Evolutionary conservation across 768 basidiomycete genomes (phyloP), one percentile per base, ranked within the genome.

Genomic region (Xerocomellus amylosporus): DNA sequence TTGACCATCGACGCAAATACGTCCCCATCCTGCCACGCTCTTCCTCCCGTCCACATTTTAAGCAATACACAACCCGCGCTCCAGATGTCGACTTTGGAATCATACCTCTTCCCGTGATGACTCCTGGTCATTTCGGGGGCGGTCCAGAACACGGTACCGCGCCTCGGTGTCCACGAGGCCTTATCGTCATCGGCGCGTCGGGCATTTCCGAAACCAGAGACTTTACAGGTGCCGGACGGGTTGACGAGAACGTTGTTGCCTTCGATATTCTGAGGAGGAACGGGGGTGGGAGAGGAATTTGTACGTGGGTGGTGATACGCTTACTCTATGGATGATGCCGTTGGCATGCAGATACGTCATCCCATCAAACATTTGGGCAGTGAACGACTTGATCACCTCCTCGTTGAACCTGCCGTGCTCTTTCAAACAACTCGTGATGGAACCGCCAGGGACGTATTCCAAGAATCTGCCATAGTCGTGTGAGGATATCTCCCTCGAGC

Each of bases 101-200:
- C 93, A 69, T 98, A 98, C 0, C 90, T 90, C 61, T 86, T 85
- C 10, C 53, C 43, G 71, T 84, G 84, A 65, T 86, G 82, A 24
- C 87, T 84, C 54, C 88, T 84, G 58, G 91, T 80, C 50, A 94
- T 88, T 74, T 92, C 93, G 0, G 93, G 93, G 13, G 93, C 93
- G 90, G 96, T 96, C 93, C 94, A 97, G 69, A 94, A 96, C 33
- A 97, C 86, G 17, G 90, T 92, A n/a, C 95, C 94, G 66, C 91
- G 88, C 90, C 96, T 92, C 14, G 89, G 88, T 4, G 90, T 92
- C 60, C 82, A 84, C 47, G 88, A 87, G 51, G 84, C 78, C 51
- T 86, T 83, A 41, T 87, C 79, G 56, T 95, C 91, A 59, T 88
- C 89, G 59, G 83, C 90, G 55, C 88, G 81, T 73, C 94, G 96